A percentile compares a stretch with the other conserved stretches of the same genome.
Conservation (phyloP, 768 basidiomycete genomes). For the Phylloporus arenicola region DNA sequence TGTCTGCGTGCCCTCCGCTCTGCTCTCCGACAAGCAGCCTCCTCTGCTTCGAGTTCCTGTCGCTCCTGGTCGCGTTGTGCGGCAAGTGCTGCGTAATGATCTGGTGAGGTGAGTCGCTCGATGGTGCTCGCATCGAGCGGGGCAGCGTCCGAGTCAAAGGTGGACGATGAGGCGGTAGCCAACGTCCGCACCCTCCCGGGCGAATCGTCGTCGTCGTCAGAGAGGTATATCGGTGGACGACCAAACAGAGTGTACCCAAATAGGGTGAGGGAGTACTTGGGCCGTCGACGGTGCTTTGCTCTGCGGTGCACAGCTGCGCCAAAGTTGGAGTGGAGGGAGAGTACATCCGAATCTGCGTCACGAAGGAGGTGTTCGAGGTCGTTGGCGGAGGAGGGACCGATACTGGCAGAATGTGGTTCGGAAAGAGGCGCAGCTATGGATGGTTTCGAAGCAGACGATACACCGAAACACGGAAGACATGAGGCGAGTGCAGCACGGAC, state of each 20-base stretch:
- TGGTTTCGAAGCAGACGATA: conserved; percentile 24
- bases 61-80: conserved; percentile 28
- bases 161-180: conserved; percentile 32
- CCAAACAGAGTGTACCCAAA: conserved; percentile 70
- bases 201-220: conserved; percentile 43
- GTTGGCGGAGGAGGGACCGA: conserved; percentile 16
- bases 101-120: conserved; percentile 43
- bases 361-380: conserved; percentile 50
- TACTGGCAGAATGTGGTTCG: conserved; percentile 24
- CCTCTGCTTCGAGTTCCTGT: conserved; percentile 31
- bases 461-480: conserved; percentile 54
- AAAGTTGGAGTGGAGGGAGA: conserved; percentile 64
- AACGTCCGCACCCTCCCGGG: conserved; percentile 19
- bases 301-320: conserved; percentile 30
- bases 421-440: conserved; percentile 7
- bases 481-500: conserved; percentile 52
- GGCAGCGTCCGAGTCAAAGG: conserved; percentile 68
- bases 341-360: conserved; percentile 49
- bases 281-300: conserved; percentile 31
- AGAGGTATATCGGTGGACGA: conserved; percentile 53
- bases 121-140: conserved; percentile 57
- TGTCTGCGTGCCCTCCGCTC: conserved; percentile 42
- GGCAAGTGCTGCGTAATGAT: conserved; percentile 25
- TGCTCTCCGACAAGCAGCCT: conserved; percentile 41
- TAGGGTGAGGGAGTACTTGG: conserved; percentile 42